phyloP scores from a whole-genome alignment of 2,329 filamentous ascomycete genomes.

The Aulographum hederae region DNA sequence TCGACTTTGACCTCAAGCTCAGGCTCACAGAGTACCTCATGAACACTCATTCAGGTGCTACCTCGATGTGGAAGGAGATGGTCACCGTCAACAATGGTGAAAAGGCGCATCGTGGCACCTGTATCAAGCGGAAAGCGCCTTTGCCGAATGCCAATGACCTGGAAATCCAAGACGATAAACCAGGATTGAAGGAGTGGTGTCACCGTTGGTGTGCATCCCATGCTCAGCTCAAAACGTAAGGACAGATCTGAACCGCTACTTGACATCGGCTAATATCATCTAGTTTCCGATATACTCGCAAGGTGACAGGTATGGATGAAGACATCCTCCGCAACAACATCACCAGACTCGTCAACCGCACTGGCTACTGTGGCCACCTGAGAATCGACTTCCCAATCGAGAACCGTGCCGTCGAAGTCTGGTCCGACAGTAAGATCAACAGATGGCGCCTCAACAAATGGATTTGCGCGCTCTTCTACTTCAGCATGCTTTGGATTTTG shows the following conservation, averaged over 20 bases:
- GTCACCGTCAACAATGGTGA: slow-evolving; percentile 37
- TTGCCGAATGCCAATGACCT: slow-evolving; percentile 26
- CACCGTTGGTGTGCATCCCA: slow-evolving; percentile 44
- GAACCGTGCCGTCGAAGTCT: slow-evolving; percentile 40
- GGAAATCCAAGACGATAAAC: slow-evolving; percentile 20
- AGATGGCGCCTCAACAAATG: slow-evolving; percentile 44
- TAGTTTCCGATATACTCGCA: slow-evolving; percentile 20
- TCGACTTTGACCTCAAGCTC: slow-evolving; percentile 19
- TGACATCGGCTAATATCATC: no score
- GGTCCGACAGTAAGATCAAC: slow-evolving; percentile 44
- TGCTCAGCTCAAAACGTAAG: slow-evolving; percentile 37
- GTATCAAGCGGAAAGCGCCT: slow-evolving; percentile 33
- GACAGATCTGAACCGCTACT: slow-evolving; percentile 1
- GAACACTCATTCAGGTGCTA: slow-evolving; percentile 9
- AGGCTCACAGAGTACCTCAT: slow-evolving; percentile 14
- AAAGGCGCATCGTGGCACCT: slow-evolving; percentile 45
- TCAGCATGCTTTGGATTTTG: slow-evolving; percentile 51
- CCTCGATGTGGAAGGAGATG: slow-evolving; percentile 15
- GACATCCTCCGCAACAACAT: slow-evolving; percentile 33
- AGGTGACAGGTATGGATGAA: slow-evolving; percentile 43
- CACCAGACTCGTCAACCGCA: slow-evolving; percentile 38
- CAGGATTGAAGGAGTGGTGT: slow-evolving; percentile 42
- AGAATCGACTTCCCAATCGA: slow-evolving; percentile 40
- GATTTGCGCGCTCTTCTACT: slow-evolving; percentile 45
- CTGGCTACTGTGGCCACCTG: slow-evolving; percentile 48